Base-by-base conservation (phyloP, 768 basidiomycete species). In the Kwoniella bestiolae region DNA sequence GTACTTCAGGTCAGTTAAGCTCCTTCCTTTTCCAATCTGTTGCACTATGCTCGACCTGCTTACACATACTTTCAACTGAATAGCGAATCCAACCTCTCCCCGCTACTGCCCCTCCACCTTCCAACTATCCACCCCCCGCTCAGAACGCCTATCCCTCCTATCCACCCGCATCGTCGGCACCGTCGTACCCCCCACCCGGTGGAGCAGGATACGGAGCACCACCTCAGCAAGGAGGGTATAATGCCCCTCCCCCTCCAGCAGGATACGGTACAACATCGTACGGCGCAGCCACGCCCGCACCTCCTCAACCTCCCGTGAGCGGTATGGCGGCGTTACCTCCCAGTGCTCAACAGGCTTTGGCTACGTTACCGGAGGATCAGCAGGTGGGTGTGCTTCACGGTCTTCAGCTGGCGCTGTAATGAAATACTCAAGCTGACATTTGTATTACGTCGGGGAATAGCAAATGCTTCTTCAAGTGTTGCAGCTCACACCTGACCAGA, bases 401-500 rank as follows among this genome's bases (percentile, higher is more conserved):
- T n/a, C n/a, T n/a, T n/a, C n/a, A n/a, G n/a, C n/a, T n/a, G n/a
- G n/a, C n/a, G n/a, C n/a, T n/a, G n/a, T n/a, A n/a, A n/a, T n/a
- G n/a, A n/a, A n/a, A n/a, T 52, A 6, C 28, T 16, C 8, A 26
- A 59, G 46, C 26, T 46, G 46, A 56, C 35, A 49, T 18, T 57
- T 5, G 5, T 51, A 9, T 51, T 28, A n/a, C 26, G 49, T 2
- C 12, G 14, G 11, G n/a, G 29, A 14, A 14, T 63, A 82, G 91
- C 85, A 86, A 34, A 90, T 95, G 88, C 78, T 96, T 58, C 85
- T 92, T 81, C 92, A 94, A 82, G 93, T 97, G 0, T 82, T 97
- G 32, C 86, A 84, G 66, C 80, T 97, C 76, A 89, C 90, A 1
- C 88, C 84, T 50, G 92, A 91, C 49, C 92, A 95, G 79, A 90